Base-by-base conservation (phyloP, 1,139 yeast species). In the Diutina sp. region DNA sequence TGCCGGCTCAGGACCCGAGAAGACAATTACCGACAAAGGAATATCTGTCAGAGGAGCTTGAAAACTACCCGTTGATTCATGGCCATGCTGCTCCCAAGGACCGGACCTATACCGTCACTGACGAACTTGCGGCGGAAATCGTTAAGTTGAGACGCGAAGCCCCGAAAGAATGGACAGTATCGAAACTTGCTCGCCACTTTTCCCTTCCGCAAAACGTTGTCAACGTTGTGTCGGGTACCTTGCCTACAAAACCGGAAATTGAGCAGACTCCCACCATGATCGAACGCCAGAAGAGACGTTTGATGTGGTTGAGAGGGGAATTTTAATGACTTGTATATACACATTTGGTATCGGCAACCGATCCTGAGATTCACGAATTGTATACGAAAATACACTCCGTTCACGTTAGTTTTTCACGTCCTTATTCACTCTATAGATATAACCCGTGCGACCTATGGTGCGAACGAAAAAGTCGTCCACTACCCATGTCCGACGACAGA, bases 291-390 rank as follows among this genome's bases (percentile, higher is more conserved):
- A 50, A 32, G 44, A 30, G 53, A 30, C 41, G 53, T 25, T 16
- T 50, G 53, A 50, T 50, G 53, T 50, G 53, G 53, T 50, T 50
- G 44, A 29, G 53, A 18, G 53, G 53, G 21, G 53, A 50, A 18
- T 50, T 50, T 30, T 50, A 50, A 14, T 21, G 35, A 30, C 51
- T 47, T 47, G 51, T 47, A 47, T 47, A 47, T 47, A 47, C 30
- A 18, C n/a, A n/a, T 35, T 6, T 12, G 41, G 41, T 35, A 35
- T 35, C n/a, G 14, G 14, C 14, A 35, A 35, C 4, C 11, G 41
- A 35, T 35, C 41, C 41, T n/a, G 5, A 35, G 41, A 6, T 35
- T 35, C 41, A 35, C 16, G 41, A 35, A 35, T n/a, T 35, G 41
- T 35, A 35, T 35, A 35, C n/a, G 41, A 21, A 35, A 35, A 35